Conservation (phyloP, 1,284 basidiomycete genomes). For the Schizophyllum commune region DNA sequence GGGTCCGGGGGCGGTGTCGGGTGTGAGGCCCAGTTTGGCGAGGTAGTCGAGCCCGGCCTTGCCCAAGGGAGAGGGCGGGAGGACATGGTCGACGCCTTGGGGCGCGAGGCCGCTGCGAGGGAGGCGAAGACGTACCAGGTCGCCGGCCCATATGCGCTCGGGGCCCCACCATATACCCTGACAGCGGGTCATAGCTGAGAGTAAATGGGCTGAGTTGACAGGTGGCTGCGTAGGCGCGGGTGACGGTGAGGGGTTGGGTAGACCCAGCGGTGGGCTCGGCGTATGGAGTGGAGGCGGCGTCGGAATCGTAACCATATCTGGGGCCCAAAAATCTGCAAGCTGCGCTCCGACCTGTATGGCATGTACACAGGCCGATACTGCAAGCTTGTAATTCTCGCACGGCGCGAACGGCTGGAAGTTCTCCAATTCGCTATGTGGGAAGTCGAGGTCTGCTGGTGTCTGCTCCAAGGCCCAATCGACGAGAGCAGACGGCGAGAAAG, state of each 20-base stretch:
- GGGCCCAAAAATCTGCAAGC: background rate
- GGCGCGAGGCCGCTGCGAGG: conserved; percentile 59
- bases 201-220: background rate
- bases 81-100: conserved; percentile 46
- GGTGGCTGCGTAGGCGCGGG: background rate
- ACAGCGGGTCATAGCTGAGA: conserved; percentile 26
- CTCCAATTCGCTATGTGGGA: background rate
- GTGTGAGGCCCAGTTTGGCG: conserved; percentile 42
- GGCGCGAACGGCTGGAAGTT: background rate
- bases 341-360: background rate
- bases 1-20: conserved; percentile 60
- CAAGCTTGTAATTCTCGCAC: background rate
- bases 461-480: background rate
- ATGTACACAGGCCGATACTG: background rate
- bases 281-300: background rate
- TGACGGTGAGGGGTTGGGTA: background rate
- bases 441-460: background rate
- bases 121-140: conserved; percentile 74
- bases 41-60: conserved; percentile 25
- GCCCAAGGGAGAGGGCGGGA: conserved; percentile 52
- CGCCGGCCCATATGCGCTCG: conserved; percentile 83
- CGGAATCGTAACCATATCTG: background rate
- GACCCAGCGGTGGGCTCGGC: background rate
- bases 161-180: conserved; percentile 87
- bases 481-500: background rate